These are phyloP conservation scores for Glutinoglossum americanum DNA, from an alignment of 495 filamentous ascomycete genomes.

Conservation along the genomic window DNA sequence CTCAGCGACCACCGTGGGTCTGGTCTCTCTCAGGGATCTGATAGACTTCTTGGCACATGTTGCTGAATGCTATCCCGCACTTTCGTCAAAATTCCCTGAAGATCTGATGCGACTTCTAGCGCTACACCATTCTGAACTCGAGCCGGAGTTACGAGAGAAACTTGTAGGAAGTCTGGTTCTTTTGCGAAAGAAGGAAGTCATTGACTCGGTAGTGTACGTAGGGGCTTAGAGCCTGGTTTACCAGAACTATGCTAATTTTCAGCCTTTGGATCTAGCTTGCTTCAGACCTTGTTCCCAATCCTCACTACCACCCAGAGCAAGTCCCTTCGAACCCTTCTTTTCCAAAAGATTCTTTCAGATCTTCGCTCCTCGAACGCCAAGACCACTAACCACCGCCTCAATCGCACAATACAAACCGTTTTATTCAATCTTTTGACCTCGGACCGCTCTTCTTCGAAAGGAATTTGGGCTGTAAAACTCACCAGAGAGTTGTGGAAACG, in stretches of 20 bases:
- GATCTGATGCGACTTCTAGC: slow-evolving; percentile 63
- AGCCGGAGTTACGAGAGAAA: slow-evolving; percentile 74
- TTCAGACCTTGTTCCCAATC: slow-evolving; percentile 83
- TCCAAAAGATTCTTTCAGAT: slow-evolving; percentile 80
- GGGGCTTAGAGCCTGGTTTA: not conserved
- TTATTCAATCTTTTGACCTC: slow-evolving; percentile 76
- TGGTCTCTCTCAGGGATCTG: slow-evolving; percentile 62
- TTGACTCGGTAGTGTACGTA: slow-evolving; percentile 52
- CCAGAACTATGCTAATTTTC: not conserved
- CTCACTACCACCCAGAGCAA: slow-evolving; percentile 75
- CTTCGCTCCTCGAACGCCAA: slow-evolving; percentile 68
- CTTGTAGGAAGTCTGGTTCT: slow-evolving; percentile 78
- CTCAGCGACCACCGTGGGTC: slow-evolving; percentile 48
- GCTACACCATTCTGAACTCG: slow-evolving; percentile 58
- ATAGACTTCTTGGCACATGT: slow-evolving; percentile 84
- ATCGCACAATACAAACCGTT: slow-evolving; percentile 77
- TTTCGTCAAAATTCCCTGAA: slow-evolving; percentile 54
- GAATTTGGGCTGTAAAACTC: slow-evolving; percentile 83
- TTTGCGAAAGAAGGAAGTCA: slow-evolving; percentile 70
- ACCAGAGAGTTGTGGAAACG: slow-evolving; percentile 76
- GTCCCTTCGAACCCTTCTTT: slow-evolving; percentile 59
- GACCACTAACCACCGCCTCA: slow-evolving; percentile 71
- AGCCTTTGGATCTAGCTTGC: slow-evolving; percentile 23
- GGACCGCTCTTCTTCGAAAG: slow-evolving; percentile 64
- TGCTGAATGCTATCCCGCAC: slow-evolving; percentile 73